A percentile compares a stretch with the other conserved stretches of the same genome.
phyloP scores from a whole-genome alignment of 257 asterid genomes.

The Lycium ferocissimum region DNA sequence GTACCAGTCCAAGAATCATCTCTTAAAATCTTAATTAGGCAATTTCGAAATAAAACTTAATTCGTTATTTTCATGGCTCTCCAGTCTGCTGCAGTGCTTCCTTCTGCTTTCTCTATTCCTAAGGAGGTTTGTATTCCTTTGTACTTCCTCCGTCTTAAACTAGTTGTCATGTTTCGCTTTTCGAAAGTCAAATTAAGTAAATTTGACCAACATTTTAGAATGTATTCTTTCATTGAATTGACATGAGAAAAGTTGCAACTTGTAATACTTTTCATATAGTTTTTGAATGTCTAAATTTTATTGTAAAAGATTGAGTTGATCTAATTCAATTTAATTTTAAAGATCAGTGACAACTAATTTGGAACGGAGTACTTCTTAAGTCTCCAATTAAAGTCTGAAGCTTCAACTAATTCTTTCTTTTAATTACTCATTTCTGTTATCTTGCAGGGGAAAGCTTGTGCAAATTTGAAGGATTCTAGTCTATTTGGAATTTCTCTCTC shows the following conservation, averaged over 20 bases:
- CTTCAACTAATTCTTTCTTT: not conserved
- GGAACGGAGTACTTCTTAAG: not conserved
- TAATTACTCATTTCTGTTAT: not conserved
- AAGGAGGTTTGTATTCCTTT: constrained; percentile 57
- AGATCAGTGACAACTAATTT: too few species aligned
- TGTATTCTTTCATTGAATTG: too few species aligned
- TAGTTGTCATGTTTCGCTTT: too few species aligned
- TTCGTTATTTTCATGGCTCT: constrained; percentile 61
- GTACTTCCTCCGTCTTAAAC: accelerated
- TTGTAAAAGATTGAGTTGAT: too few species aligned
- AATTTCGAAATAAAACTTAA: not conserved
- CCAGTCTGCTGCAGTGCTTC: constrained; percentile 73
- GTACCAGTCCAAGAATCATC: constrained; percentile 18
- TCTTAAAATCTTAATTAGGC: not conserved
- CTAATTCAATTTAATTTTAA: too few species aligned
- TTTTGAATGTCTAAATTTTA: too few species aligned
- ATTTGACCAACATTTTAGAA: too few species aligned
- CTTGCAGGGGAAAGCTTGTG: constrained; percentile 65
- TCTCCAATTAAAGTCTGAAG: not conserved
- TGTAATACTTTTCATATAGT: too few species aligned
- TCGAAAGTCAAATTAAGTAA: too few species aligned
- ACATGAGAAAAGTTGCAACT: too few species aligned
- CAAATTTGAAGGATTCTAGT: constrained; percentile 63
- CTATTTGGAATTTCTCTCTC: constrained; percentile 74
- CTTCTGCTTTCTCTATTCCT: constrained; percentile 62